phyloP scores from a whole-genome alignment of 116 monocot species.

The Iris pallida region DNA sequence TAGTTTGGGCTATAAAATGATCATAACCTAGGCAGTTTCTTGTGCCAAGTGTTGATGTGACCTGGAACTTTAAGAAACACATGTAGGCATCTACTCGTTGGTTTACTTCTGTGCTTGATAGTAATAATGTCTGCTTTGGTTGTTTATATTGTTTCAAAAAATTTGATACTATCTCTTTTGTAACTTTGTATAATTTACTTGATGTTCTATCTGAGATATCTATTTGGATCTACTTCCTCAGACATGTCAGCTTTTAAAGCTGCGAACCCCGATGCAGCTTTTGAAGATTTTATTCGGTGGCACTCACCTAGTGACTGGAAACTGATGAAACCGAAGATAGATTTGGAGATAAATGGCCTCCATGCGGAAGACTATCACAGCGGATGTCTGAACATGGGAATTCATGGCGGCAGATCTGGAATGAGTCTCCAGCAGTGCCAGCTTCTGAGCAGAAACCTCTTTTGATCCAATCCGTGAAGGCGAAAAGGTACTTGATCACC shows the following conservation, averaged over 20 bases:
- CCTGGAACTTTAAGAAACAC: too few relatives aligned
- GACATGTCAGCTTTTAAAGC: slow-evolving; percentile 99
- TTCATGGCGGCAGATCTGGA: slow-evolving; percentile 87
- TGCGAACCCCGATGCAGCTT: slow-evolving; percentile 93
- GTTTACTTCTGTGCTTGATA: too few relatives aligned
- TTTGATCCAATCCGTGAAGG: slow-evolving; percentile 90
- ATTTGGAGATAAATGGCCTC: slow-evolving; percentile 53
- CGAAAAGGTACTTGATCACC: slow-evolving; percentile 59
- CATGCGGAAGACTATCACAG: slow-evolving; percentile 75
- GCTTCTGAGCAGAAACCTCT: slow-evolving; percentile 76
- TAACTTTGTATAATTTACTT: too few relatives aligned
- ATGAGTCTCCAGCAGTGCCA: slow-evolving; percentile 67
- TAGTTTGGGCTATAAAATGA: too few relatives aligned
- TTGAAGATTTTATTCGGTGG: slow-evolving; percentile 99
- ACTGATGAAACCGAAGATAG: slow-evolving; percentile 32
- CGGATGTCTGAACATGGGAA: slow-evolving; percentile 91
- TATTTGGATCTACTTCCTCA: slow-evolving; percentile 2
- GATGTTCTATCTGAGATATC: too few relatives aligned
- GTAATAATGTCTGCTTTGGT: too few relatives aligned
- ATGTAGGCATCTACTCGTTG: too few relatives aligned
- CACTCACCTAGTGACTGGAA: slow-evolving; percentile 95
- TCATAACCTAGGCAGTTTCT: too few relatives aligned
- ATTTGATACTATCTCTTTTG: too few relatives aligned
- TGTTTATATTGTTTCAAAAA: too few relatives aligned
- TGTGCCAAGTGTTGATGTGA: too few relatives aligned